Conservation (phyloP, 1,284 basidiomycete genomes). For the Phlebopus sp. region DNA sequence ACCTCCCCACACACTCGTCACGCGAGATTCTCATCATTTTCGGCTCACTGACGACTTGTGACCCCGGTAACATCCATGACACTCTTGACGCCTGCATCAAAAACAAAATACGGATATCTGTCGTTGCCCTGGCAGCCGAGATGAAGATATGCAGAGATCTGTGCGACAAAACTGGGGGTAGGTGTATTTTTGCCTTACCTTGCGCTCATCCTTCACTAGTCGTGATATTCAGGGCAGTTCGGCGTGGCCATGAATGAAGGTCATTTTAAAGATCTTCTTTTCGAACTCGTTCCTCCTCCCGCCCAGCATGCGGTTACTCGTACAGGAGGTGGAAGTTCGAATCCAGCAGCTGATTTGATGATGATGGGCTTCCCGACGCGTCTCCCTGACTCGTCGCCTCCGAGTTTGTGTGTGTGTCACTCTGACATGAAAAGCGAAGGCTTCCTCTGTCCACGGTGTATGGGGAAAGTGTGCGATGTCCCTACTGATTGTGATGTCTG, state of each 20-base stretch:
- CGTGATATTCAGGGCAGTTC: slow-evolving; percentile 68
- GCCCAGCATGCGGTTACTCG: slow-evolving; percentile 69
- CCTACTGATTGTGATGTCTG: slow-evolving; percentile 98
- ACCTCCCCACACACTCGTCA: slow-evolving; percentile 93
- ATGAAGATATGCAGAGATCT: slow-evolving; percentile 96
- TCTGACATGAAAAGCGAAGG: slow-evolving; percentile 86
- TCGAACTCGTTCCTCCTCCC: slow-evolving; percentile 94
- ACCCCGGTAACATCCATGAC: slow-evolving; percentile 95
- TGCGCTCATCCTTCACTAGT: slow-evolving; percentile 13
- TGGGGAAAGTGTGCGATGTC: slow-evolving; percentile 93
- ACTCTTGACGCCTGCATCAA: slow-evolving; percentile 81
- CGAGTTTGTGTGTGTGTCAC: slow-evolving; percentile 91
- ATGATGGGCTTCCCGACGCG: slow-evolving; percentile 98
- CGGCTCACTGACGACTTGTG: slow-evolving; percentile 93
- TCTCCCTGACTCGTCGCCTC: slow-evolving; percentile 78
- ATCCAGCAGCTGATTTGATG: slow-evolving; percentile 86
- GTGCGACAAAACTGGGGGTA: slow-evolving; percentile 85
- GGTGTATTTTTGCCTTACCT: slow-evolving; percentile 23
- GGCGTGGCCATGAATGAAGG: slow-evolving; percentile 97
- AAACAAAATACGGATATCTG: slow-evolving; percentile 85
- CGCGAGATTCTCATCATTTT: slow-evolving; percentile 93
- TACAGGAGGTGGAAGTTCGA: slow-evolving; percentile 46
- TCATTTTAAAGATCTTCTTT: slow-evolving; percentile 92
- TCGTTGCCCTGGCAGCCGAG: slow-evolving; percentile 92
- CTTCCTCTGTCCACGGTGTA: slow-evolving; percentile 93